Evolutionary conservation across 1,284 basidiomycete genomes (phyloP).

Genomic region (Cryptococcus wingfieldii): DNA sequence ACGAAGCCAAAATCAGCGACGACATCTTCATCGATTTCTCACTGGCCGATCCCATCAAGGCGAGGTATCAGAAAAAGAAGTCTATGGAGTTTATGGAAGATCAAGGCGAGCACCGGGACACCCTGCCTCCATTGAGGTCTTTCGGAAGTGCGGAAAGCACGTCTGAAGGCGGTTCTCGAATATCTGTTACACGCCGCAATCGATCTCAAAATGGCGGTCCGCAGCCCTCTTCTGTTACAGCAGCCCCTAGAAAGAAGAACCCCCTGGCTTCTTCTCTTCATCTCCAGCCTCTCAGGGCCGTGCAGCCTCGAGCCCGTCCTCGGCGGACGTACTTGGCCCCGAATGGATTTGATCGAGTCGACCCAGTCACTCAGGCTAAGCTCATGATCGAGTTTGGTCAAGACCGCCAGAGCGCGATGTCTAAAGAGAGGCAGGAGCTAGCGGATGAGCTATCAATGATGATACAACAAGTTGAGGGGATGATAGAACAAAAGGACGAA

Average conservation of each 20-base stretch:
- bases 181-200: neutral
- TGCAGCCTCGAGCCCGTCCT: slow-evolving; percentile 22
- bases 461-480: slow-evolving; percentile 10
- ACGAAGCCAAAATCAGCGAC: slow-evolving; percentile 21
- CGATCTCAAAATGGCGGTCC: neutral
- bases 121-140: slow-evolving; percentile 5
- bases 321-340: slow-evolving; percentile 30
- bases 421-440: slow-evolving; percentile 7
- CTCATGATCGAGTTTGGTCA: slow-evolving; percentile 1
- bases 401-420: slow-evolving; percentile 4
- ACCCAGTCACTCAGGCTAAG: slow-evolving; percentile 24
- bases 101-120: slow-evolving; percentile 9
- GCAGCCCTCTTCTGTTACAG: neutral
- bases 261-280: slow-evolving; percentile 7
- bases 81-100: neutral
- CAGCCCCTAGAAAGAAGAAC: slow-evolving; percentile 7
- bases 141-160: slow-evolving; percentile 11
- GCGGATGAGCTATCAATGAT: slow-evolving; percentile 10
- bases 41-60: slow-evolving; percentile 15
- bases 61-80: slow-evolving; percentile 4
- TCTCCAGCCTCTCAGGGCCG: slow-evolving; percentile 11
- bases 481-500: slow-evolving; percentile 14
- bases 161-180: slow-evolving; percentile 3
- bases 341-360: slow-evolving; percentile 16
- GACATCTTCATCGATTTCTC: slow-evolving; percentile 30